Percentiles rank a stretch among this genome's conserved stretches.
These are phyloP conservation scores for Salix purpurea DNA, from an alignment of 345 rosid species.

Conservation along the genomic window DNA sequence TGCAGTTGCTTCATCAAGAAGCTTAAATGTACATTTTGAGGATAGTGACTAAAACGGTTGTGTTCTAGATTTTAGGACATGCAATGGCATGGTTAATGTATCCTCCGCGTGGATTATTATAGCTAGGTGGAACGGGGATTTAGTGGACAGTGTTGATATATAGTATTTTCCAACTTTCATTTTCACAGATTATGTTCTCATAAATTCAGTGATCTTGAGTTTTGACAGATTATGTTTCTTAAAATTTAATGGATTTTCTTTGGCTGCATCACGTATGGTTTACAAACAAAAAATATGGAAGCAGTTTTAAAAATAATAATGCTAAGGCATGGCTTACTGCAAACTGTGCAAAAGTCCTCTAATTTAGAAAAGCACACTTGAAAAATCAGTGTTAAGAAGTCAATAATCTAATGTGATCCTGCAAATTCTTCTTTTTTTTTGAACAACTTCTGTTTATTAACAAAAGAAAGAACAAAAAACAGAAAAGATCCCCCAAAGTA, in stretches of 20 bases:
- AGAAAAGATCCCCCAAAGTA: too few species aligned
- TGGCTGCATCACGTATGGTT: not conserved
- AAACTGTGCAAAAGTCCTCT: not conserved
- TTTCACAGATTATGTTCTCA: not conserved
- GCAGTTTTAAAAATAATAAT: not conserved
- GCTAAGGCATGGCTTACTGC: not conserved
- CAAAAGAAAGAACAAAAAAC: too few species aligned
- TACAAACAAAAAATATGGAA: not conserved
- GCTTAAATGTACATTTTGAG: conserved; percentile 9
- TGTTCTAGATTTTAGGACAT: not conserved
- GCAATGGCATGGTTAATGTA: not conserved
- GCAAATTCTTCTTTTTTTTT: too few species aligned
- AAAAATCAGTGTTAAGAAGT: too few species aligned
- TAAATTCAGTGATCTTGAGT: not conserved
- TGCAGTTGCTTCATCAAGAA: conserved; percentile 3
- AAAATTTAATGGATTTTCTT: not conserved
- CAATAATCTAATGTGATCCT: too few species aligned
- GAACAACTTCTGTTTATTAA: too few species aligned
- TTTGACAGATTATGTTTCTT: not conserved
- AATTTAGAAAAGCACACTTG: too few species aligned
- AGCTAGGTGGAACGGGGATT: not conserved
- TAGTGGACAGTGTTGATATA: not conserved
- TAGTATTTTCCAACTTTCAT: not conserved
- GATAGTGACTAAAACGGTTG: not conserved
- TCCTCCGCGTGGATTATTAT: not conserved